Base-by-base conservation (phyloP, 805 yeast species). In the Wickerhamomyces chaumierensis region DNA sequence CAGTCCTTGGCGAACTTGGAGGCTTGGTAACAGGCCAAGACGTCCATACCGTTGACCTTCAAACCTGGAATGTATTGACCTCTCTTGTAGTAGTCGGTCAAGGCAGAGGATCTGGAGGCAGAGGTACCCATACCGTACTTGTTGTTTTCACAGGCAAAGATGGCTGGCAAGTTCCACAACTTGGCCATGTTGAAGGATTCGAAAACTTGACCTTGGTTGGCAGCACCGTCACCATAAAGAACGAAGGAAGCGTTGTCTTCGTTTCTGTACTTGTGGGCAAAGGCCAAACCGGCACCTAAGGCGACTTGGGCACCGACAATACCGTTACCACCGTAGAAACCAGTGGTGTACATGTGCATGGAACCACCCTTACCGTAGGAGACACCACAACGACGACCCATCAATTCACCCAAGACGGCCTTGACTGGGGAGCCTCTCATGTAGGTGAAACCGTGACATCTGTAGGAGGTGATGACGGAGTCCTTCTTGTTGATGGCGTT, bases 91-190 rank as follows among this genome's bases (percentile, higher is more conserved):
- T 87, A 92, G 57, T 92, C 96, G 44, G 94, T 81, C 73, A 87
- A 67, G 39, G 98, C 98, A 39, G 96, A 87, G 13, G 96, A 87
- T 71, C 98, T 82, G 36, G 95, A 65, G 40, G 97, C 97, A 48
- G 98, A 68, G 39, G 98, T 92, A 71, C 98, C 98, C 98, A 92
- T 92, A 75, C 98, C 98, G 65, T 92, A 92, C 71, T 87, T 92
- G 80, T 92, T 92, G 76, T 92, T 92, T 69, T 92, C 98, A 74
- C 98, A 92, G 47, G 92, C 86, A 60, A 86, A 92, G 48, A 92
- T 68, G 60, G 85, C 81, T 51, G 98, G 98, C 59, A 92, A 74
- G 67, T 88, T 79, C 95, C 96, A 92, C 61, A 92, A 76, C 69
- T 92, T 92, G 58, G 98, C 98, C 97, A 92, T 92, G 78, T 92